Percentiles rank a stretch among this genome's conserved stretches.
These are phyloP conservation scores for Sporothrix mexicana DNA, from an alignment of 2,329 filamentous ascomycete species.

Conservation along the genomic window DNA sequence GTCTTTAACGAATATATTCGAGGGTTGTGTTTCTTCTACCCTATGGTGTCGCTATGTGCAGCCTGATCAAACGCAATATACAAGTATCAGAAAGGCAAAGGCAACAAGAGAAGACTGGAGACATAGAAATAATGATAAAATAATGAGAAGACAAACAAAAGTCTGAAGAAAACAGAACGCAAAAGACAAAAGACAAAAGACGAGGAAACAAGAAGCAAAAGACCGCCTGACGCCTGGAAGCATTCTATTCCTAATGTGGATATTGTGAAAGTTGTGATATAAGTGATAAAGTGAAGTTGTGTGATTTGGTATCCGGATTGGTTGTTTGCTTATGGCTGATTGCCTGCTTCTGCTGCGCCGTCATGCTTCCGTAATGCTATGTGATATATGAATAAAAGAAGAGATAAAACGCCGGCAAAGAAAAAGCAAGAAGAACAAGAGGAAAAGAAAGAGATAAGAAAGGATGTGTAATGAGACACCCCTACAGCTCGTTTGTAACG, in stretches of 20 bases:
- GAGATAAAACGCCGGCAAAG: constrained; percentile 22
- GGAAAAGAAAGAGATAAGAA: not conserved
- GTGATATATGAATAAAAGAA: constrained; percentile 16
- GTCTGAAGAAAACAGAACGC: not conserved
- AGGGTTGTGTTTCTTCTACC: not conserved
- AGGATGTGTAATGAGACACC: not conserved
- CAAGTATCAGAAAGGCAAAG: not conserved
- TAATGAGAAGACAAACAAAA: not conserved
- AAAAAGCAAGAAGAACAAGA: constrained; percentile 3
- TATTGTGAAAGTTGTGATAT: not conserved
- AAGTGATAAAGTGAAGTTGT: not conserved
- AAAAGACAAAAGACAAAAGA: not conserved
- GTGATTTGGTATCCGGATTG: not conserved
- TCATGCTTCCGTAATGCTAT: constrained; percentile 15
- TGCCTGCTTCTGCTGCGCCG: constrained; percentile 18
- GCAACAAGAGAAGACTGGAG: not conserved
- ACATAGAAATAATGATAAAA: not conserved
- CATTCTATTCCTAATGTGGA: not conserved
- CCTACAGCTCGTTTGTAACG: constrained; percentile 39
- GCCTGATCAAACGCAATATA: not conserved
- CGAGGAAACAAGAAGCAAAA: not conserved
- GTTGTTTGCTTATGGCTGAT: not conserved
- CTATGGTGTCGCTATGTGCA: constrained; percentile 17
- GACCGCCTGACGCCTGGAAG: constrained; percentile 9
- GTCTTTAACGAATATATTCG: not conserved